phyloP scores from a whole-genome alignment of 2,329 filamentous ascomycete genomes.

The Fusarium sp. region DNA sequence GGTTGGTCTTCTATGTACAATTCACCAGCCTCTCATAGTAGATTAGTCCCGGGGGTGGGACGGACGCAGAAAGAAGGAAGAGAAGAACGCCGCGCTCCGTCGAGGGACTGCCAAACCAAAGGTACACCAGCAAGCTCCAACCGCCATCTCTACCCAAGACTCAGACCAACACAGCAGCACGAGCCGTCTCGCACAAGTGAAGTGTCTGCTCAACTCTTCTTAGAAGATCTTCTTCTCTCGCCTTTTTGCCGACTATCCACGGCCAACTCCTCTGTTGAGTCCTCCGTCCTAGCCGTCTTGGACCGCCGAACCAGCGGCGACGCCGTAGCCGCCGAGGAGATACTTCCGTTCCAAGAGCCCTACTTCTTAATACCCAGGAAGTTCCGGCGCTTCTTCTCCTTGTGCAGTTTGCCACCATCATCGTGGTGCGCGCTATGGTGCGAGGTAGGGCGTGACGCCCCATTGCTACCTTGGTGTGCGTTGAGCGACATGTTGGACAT shows the following conservation, averaged over 20 bases:
- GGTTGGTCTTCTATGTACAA: conserved; percentile 24
- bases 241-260: background rate
- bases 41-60: conserved; percentile 13
- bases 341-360: conserved; percentile 49
- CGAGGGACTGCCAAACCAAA: conserved; percentile 30
- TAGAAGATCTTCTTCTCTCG: conserved; percentile 20
- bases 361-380: conserved; percentile 74
- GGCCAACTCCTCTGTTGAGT: conserved; percentile 25
- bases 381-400: conserved; percentile 75
- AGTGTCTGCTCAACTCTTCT: background rate
- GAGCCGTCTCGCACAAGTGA: conserved; percentile 10
- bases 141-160: background rate
- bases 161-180: background rate
- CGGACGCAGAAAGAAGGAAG: conserved; percentile 28
- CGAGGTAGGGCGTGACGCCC: conserved; percentile 30
- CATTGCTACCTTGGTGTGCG: conserved; percentile 40
- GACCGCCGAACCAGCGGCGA: conserved; percentile 27
- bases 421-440: conserved; percentile 41
- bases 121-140: conserved; percentile 9
- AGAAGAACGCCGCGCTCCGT: conserved; percentile 42
- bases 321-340: conserved; percentile 28
- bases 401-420: conserved; percentile 62
- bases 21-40: conserved; percentile 2
- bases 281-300: conserved; percentile 30
- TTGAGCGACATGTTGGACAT: conserved; percentile 71